phyloP scores from a whole-genome alignment of 192 early-diverging fungal genomes.

The Coemansia sp. region DNA sequence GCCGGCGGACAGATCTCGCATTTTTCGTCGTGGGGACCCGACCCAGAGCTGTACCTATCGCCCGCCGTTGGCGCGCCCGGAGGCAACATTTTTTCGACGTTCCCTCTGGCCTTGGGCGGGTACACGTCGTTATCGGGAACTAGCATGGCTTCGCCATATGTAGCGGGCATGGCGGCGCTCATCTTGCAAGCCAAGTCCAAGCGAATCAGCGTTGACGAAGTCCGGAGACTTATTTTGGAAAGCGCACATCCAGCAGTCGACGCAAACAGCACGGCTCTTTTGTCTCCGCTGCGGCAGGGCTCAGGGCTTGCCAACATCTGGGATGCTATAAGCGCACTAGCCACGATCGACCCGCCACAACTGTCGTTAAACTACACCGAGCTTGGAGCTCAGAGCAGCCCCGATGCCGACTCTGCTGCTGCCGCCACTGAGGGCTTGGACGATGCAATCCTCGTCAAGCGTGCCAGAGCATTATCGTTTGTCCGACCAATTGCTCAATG shows the following conservation, averaged over 20 bases:
- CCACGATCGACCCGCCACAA: constrained; percentile 45
- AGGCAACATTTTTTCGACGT: constrained; percentile 65
- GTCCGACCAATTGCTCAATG: not conserved
- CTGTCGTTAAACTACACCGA: constrained; percentile 49
- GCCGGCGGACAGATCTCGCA: constrained; percentile 66
- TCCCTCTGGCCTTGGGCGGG: constrained; percentile 58
- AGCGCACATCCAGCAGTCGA: constrained; percentile 39
- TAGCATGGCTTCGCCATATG: constrained; percentile 71
- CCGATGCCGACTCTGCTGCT: constrained; percentile 2
- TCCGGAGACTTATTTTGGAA: constrained; percentile 45
- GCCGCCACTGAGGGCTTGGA: constrained; percentile 6
- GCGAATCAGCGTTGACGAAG: constrained; percentile 26
- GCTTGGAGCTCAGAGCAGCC: not conserved
- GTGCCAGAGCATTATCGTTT: not conserved
- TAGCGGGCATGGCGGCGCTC: constrained; percentile 52
- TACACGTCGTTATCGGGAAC: constrained; percentile 65
- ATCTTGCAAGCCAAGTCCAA: constrained; percentile 45
- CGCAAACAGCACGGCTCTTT: constrained; percentile 37
- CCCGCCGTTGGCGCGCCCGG: constrained; percentile 66
- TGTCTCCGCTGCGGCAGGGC: constrained; percentile 53
- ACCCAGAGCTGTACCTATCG: constrained; percentile 67
- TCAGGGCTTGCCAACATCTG: constrained; percentile 50
- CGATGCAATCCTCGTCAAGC: not conserved
- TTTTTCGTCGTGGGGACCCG: constrained; percentile 78
- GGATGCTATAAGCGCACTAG: constrained; percentile 34